These are phyloP conservation scores for Phytophthora fragariae DNA, from an alignment of 352 stramenopile species.

Conservation along the genomic window DNA sequence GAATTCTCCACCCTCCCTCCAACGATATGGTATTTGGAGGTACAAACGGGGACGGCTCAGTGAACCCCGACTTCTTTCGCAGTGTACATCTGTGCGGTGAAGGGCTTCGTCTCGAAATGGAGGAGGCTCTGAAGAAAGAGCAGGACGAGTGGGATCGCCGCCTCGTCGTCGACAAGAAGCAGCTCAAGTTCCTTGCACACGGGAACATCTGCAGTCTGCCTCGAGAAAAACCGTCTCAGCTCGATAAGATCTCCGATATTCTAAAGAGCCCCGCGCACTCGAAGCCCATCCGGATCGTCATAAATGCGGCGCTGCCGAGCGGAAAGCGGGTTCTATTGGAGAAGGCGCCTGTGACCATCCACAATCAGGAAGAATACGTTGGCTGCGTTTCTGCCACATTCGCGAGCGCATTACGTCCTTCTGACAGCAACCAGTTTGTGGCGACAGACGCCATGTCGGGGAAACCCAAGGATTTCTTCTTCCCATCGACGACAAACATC, in stretches of 20 bases:
- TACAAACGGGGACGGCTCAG: slow-evolving; percentile 72
- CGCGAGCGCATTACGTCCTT: slow-evolving; percentile 50
- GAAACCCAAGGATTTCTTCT: slow-evolving; percentile 63
- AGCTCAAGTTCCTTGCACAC: slow-evolving; percentile 89
- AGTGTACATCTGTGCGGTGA: slow-evolving; percentile 90
- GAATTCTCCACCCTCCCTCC: slow-evolving; percentile 88
- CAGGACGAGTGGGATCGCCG: slow-evolving; percentile 75
- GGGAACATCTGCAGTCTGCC: slow-evolving; percentile 82
- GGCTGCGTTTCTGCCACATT: slow-evolving; percentile 62
- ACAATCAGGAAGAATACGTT: slow-evolving; percentile 69
- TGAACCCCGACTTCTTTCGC: slow-evolving; percentile 81
- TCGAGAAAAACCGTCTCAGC: slow-evolving; percentile 59
- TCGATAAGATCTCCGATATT: slow-evolving; percentile 85
- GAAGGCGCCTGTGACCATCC: slow-evolving; percentile 71
- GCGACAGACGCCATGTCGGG: slow-evolving; percentile 43
- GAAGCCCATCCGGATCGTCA: slow-evolving; percentile 81
- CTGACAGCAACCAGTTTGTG: slow-evolving; percentile 49
- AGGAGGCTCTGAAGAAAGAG: slow-evolving; percentile 70
- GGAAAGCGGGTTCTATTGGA: slow-evolving; percentile 74
- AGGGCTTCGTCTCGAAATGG: slow-evolving; percentile 74
- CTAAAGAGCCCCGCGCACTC: slow-evolving; percentile 55
- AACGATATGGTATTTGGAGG: slow-evolving; percentile 90
- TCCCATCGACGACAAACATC: slow-evolving; percentile 60
- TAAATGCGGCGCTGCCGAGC: slow-evolving; percentile 77
- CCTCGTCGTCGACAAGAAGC: slow-evolving; percentile 89